phyloP scores from a whole-genome alignment of 352 stramenopile species.

The Pythium aphanidermatum region DNA sequence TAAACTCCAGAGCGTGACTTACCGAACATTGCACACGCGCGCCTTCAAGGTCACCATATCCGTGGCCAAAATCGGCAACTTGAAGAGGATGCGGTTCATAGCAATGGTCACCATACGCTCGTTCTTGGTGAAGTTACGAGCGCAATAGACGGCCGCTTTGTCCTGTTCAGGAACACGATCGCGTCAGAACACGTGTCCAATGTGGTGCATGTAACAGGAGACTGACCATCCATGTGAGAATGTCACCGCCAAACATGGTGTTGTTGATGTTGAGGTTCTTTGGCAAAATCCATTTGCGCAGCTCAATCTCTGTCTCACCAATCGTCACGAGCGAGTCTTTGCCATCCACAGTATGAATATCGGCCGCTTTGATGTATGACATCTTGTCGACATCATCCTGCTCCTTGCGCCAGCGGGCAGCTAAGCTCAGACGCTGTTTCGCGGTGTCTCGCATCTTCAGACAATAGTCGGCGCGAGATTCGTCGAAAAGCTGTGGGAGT shows the following conservation, averaged over 20 bases:
- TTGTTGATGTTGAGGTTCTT: slow-evolving; percentile 68
- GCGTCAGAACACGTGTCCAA: background rate
- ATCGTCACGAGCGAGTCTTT: slow-evolving; percentile 18
- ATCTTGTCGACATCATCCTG: slow-evolving; percentile 26
- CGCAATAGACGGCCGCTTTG: slow-evolving; percentile 56
- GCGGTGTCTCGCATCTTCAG: slow-evolving; percentile 15
- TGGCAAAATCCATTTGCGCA: slow-evolving; percentile 66
- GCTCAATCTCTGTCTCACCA: slow-evolving; percentile 52
- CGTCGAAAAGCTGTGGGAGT: slow-evolving; percentile 21
- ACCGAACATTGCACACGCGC: slow-evolving; percentile 60
- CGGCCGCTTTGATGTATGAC: slow-evolving; percentile 7
- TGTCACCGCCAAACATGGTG: slow-evolving; percentile 60
- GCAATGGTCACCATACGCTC: slow-evolving; percentile 70
- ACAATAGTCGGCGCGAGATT: slow-evolving; percentile 7
- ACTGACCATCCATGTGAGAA: slow-evolving; percentile 54
- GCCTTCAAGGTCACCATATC: slow-evolving; percentile 60
- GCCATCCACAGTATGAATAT: slow-evolving; percentile 15
- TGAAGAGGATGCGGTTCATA: slow-evolving; percentile 74
- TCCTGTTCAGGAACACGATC: slow-evolving; percentile 24
- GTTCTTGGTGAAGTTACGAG: slow-evolving; percentile 67
- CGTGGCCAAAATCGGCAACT: slow-evolving; percentile 45
- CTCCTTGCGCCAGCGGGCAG: slow-evolving; percentile 21
- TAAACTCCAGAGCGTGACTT: too few species aligned
- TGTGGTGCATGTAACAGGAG: background rate
- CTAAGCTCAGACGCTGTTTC: slow-evolving; percentile 20